A percentile compares a stretch with the other conserved stretches of the same genome.
These are phyloP conservation scores for Pinus taeda DNA, from an alignment of 75 land plant species.

Conservation along the genomic window DNA sequence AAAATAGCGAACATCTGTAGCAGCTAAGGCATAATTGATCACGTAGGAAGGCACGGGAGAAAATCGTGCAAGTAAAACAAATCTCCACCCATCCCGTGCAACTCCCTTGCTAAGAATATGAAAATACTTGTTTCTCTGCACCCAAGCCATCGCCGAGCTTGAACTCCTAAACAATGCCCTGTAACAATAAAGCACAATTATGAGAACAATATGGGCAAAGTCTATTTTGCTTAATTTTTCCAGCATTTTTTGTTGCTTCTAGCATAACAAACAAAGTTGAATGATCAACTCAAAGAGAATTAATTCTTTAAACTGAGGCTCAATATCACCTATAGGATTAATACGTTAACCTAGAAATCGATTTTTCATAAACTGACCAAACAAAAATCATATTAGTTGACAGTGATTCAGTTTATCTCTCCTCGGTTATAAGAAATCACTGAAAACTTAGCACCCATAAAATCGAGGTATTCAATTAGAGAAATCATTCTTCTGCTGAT, in stretches of 20 bases:
- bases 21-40: constrained; percentile 90
- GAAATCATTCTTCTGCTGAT: neutral
- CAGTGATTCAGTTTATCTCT: neutral
- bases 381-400: neutral
- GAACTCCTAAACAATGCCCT: constrained; percentile 79
- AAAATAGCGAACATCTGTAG: constrained; percentile 70
- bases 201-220: neutral
- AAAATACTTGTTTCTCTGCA: constrained; percentile 73
- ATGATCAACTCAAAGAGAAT: neutral
- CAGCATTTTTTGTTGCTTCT: neutral
- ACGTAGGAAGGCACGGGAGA: constrained; percentile 93
- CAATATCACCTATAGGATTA: neutral
- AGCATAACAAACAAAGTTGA: neutral
- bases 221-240: neutral
- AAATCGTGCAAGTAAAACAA: constrained; percentile 92
- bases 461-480: neutral
- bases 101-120: constrained; percentile 71
- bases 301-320: neutral
- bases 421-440: neutral
- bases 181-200: constrained; percentile 15
- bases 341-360: neutral
- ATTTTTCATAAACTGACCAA: neutral
- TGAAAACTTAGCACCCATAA: too few relatives aligned
- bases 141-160: constrained; percentile 60
- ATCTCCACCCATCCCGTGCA: constrained; percentile 93